Conservation (phyloP, 108 stramenopile species). For the Fistulifera pelliculosa region DNA sequence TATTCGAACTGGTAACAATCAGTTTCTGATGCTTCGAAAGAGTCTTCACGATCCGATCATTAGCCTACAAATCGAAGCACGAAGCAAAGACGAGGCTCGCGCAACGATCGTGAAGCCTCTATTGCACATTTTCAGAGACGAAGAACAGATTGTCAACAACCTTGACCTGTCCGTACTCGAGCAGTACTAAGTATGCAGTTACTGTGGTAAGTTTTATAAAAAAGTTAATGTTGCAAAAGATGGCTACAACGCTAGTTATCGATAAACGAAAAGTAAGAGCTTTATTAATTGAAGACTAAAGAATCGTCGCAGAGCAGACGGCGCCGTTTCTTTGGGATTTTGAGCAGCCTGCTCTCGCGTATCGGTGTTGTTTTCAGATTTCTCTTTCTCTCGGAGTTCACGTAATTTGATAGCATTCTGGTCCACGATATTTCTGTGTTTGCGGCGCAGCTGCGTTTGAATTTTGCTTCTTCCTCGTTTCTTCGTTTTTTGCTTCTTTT, state of each 20-base stretch:
- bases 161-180: slow-evolving; percentile 5
- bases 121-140: slow-evolving; percentile 11
- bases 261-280: too few relatives aligned
- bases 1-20: slow-evolving; percentile 40
- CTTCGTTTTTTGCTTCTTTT: slow-evolving; percentile 81
- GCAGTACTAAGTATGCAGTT: slow-evolving; percentile 4
- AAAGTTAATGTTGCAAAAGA: too few relatives aligned
- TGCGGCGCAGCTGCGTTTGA: slow-evolving; percentile 85
- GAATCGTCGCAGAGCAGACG: not conserved
- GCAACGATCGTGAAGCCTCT: slow-evolving; percentile 36
- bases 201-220: too few relatives aligned
- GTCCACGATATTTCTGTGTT: slow-evolving; percentile 89
- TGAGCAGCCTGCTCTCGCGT: slow-evolving; percentile 8
- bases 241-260: too few relatives aligned
- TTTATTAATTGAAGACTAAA: not conserved
- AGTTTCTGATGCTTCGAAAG: slow-evolving; percentile 80
- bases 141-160: slow-evolving; percentile 2
- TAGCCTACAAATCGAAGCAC: slow-evolving; percentile 70
- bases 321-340: not conserved
- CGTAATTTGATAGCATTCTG: slow-evolving; percentile 59
- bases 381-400: slow-evolving; percentile 66
- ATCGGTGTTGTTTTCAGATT: slow-evolving; percentile 21
- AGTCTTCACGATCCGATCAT: slow-evolving; percentile 78
- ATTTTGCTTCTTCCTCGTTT: slow-evolving; percentile 95
- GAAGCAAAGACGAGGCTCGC: slow-evolving; percentile 26